phyloP scores from a whole-genome alignment of 257 asterid genomes.

The Paulownia fortunei region DNA sequence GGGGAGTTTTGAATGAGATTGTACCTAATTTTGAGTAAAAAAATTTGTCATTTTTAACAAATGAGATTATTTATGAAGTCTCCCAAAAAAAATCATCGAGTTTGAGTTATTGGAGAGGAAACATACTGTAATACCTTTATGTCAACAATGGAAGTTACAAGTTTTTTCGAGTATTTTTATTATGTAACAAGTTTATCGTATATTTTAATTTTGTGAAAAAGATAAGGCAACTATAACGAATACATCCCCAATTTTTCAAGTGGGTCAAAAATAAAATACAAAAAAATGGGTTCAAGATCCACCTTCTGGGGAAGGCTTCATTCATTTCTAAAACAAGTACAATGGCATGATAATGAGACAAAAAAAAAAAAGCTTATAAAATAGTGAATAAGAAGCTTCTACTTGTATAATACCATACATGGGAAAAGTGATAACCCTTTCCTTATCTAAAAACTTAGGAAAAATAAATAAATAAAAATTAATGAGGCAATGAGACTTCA shows the following conservation, averaged over 20 bases:
- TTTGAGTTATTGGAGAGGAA: not conserved
- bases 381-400: constrained; percentile 10
- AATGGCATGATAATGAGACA: not conserved
- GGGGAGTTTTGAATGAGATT: not conserved
- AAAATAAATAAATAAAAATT: not conserved
- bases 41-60: too few relatives aligned
- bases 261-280: not conserved
- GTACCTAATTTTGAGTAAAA: not conserved
- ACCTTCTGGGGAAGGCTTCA: not conserved
- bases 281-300: not conserved
- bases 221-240: too few relatives aligned
- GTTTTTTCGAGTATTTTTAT: not conserved
- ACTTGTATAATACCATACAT: constrained; percentile 1
- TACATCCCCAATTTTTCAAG: too few relatives aligned
- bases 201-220: too few relatives aligned
- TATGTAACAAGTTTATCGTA: too few relatives aligned
- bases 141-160: not conserved
- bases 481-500: constrained; percentile 7
- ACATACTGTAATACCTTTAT: not conserved
- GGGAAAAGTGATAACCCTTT: not conserved
- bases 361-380: not conserved
- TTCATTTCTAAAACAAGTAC: not conserved
- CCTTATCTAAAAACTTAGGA: not conserved
- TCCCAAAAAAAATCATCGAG: too few relatives aligned
- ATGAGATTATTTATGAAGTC: not conserved